Evolutionary conservation across 768 basidiomycete genomes (phyloP), one percentile per base, ranked within the genome.

Genomic region (Boletales sp.): DNA sequence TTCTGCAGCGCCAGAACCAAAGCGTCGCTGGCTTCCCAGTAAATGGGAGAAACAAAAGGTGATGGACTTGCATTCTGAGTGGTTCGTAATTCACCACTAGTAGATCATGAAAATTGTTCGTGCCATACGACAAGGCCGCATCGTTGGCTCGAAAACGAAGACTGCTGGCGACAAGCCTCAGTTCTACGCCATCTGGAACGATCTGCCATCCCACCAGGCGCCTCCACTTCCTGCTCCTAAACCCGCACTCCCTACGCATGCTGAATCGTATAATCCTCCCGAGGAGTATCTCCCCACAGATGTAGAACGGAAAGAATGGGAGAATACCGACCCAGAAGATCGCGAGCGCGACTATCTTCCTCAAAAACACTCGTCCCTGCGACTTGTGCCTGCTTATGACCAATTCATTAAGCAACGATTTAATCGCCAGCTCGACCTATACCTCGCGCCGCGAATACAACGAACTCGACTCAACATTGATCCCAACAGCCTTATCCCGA

Each of bases 1-100:
- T 13, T 90, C 87, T 11, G 83, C 84, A 30, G 88, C 89, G 25
- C 91, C 94, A 2, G 94, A 98, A 66, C 96, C 96, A 17, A 99
- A 99, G 71, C 81, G 92, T 47, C 81, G 96, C 41, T 99, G 94
- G 85, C 80, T 97, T 12, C 92, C 94, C 13, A 95, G 92, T 72
- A 98, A 94, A 74, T 99, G 96, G 96, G 96, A 98, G 72, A 97
- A 96, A 71, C 86, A 96, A 78, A 99, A 99, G 82, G 94, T 92
- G 61, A 47, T 65, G 34, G 15, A 13, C 33, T 40, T 15, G 32
- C 42, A 21, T 31, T 10, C 3, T 31, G 33, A 17, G 38, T 25
- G 34, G 44, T 35, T 37, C 46, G n/a, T 21, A 49, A 41, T 44
- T 59, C 39, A 48, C 30, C 31, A 8, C 32, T 8, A 18, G 31